Base-by-base conservation (phyloP, 257 asterid genomes). In the Paulownia fortunei region DNA sequence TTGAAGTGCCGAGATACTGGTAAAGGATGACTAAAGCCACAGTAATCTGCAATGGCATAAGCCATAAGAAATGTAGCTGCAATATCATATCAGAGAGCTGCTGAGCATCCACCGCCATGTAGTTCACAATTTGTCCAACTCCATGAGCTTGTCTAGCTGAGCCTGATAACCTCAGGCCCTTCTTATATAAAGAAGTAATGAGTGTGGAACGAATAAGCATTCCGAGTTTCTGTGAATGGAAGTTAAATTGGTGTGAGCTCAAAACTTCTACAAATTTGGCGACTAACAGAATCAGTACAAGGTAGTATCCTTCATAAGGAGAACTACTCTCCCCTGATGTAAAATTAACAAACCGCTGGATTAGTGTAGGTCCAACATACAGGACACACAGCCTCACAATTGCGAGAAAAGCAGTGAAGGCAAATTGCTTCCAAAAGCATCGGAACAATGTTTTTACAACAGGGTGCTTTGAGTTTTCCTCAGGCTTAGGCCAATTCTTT, bases 81-180 rank as follows among this genome's bases (percentile, higher is more conserved):
- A 93, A 83, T 97, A 95, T 92, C 99, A 95, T 95, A 74, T 95
- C 98, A 0, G 98, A 88, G 0, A 95, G 89, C 86, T 95, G 99
- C 78, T 95, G 99, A 10, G 98, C 97, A 76, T 95, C 99, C 7
- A 95, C 98, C 0, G 97, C 97, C 97, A 95, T 95, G 81, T 95
- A 95, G 74, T 95, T 95, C 21, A 93, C 98, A 26, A 93, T 95
- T 80, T 93, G 98, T 2, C 99, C 99, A 6, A 95, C 90, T 2
- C 99, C 98, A 39, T 95, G 99, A 2, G 87, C 90, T 73, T 95
- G 98, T 8, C 99, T 78, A 0, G 97, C 97, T 0, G 99, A 95
- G 72, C 97, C 90, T 0, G 99, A 88, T 15, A 95, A 77, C 76
- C 94, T 79, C 68, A 95, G 73, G 0, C 99, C 99, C 85, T 95